Evolutionary conservation across 164 flowering plant species (phyloP).

Genomic region (Tetracentron sinense): DNA sequence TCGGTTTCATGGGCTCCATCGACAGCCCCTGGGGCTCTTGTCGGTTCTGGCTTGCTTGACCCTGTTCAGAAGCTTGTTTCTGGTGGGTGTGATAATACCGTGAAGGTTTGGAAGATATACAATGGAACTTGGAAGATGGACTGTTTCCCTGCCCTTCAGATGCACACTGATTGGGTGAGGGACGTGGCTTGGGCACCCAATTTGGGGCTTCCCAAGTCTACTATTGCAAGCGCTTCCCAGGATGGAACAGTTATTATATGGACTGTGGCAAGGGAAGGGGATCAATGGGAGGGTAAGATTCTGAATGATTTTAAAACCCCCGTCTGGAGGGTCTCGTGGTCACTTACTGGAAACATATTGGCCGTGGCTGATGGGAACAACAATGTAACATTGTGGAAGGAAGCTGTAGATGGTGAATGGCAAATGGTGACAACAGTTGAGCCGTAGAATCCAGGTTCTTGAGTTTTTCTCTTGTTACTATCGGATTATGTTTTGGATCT

Average conservation of each 20-base stretch:
- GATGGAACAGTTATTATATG: constrained; percentile 53
- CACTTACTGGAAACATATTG: constrained; percentile 46
- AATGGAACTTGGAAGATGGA: constrained; percentile 55
- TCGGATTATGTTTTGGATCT: too few species aligned
- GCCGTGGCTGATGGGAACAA: constrained; percentile 54
- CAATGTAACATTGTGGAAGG: constrained; percentile 49
- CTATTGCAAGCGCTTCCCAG: constrained; percentile 52
- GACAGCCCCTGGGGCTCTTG: constrained; percentile 41
- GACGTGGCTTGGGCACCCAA: constrained; percentile 62
- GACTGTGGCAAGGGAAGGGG: constrained; percentile 49
- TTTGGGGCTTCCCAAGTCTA: constrained; percentile 53
- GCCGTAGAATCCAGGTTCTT: constrained; percentile 20
- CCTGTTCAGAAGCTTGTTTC: constrained; percentile 48
- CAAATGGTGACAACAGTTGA: constrained; percentile 49
- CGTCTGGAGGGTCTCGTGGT: constrained; percentile 59
- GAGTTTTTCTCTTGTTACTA: constrained; percentile 1
- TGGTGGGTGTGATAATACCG: constrained; percentile 52
- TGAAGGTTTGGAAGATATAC: constrained; percentile 46
- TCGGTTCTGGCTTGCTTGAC: constrained; percentile 32
- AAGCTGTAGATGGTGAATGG: constrained; percentile 57
- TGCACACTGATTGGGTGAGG: constrained; percentile 53
- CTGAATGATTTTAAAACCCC: constrained; percentile 45
- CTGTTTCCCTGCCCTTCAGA: constrained; percentile 53
- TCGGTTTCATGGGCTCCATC: constrained; percentile 58
- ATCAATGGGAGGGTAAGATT: constrained; percentile 50